Evolutionary conservation across 148 eudicot genomes (phyloP).

Genomic region (Rhododendron molle): DNA sequence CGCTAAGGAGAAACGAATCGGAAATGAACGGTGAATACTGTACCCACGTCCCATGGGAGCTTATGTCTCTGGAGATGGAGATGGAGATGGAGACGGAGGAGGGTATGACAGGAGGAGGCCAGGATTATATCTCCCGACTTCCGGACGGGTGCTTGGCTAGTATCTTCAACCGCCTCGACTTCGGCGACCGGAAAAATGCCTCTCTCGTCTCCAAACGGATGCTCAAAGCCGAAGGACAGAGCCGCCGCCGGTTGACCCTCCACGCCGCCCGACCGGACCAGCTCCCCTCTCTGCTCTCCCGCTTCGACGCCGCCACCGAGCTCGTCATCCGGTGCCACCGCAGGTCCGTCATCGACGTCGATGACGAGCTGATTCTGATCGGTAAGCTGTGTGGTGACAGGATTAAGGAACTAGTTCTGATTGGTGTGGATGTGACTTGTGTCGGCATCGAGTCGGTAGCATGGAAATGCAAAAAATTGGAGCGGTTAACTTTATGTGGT

Average conservation of each 20-base stretch:
- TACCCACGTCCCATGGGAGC: too few relatives aligned
- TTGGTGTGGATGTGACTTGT: constrained; percentile 50
- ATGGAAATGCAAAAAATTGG: constrained; percentile 45
- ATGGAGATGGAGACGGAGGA: too few relatives aligned
- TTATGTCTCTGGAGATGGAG: too few relatives aligned
- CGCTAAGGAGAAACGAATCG: too few relatives aligned
- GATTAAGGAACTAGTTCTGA: constrained; percentile 58
- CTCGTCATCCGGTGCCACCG: constrained; percentile 47
- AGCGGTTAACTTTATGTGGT: constrained; percentile 62
- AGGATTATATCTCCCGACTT: constrained; percentile 27
- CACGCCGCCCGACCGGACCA: constrained; percentile 27
- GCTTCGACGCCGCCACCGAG: constrained; percentile 47
- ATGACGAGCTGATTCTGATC: constrained; percentile 29
- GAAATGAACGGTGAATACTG: too few relatives aligned
- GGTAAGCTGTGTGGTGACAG: constrained; percentile 42
- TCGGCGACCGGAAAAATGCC: constrained; percentile 30
- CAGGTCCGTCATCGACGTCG: constrained; percentile 26
- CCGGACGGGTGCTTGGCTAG: constrained; percentile 36
- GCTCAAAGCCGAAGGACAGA: constrained; percentile 42
- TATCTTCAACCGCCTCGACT: constrained; percentile 26
- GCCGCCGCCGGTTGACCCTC: constrained; percentile 40
- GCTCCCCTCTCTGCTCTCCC: constrained; percentile 28
- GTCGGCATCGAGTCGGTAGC: constrained; percentile 52
- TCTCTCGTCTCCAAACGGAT: constrained; percentile 41
- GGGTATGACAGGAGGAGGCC: too few relatives aligned